phyloP scores from a whole-genome alignment of 352 stramenopile species.

The Phytopythium vexans region DNA sequence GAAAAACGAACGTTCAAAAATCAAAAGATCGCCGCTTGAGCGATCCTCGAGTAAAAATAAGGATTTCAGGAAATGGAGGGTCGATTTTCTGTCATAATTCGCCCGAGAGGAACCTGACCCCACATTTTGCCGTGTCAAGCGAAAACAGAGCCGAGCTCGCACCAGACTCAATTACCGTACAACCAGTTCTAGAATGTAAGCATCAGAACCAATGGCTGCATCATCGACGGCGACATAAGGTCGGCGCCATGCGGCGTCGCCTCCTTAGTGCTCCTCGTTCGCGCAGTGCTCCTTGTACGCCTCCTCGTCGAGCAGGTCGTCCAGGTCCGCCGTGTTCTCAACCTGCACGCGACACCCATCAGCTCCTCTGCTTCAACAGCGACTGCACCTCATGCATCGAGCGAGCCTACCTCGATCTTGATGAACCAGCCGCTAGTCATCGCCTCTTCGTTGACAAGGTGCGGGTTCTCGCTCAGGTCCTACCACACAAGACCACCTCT shows the following conservation, averaged over 20 bases:
- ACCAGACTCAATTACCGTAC: too few relatives aligned
- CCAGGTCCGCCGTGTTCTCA: conserved; percentile 64
- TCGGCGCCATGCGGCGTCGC: not conserved
- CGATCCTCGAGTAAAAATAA: too few relatives aligned
- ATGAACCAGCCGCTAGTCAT: conserved; percentile 88
- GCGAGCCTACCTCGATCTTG: conserved; percentile 74
- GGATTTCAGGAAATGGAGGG: too few relatives aligned
- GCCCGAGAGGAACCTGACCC: too few relatives aligned
- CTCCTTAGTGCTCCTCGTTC: conserved; percentile 72
- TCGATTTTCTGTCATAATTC: too few relatives aligned
- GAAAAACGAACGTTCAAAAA: too few relatives aligned
- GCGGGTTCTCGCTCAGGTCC: conserved; percentile 74
- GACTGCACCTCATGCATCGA: not conserved
- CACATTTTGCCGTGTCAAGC: too few relatives aligned
- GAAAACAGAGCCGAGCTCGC: too few relatives aligned
- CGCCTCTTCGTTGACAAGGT: conserved; percentile 87
- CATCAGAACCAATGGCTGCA: too few relatives aligned
- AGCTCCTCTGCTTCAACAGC: not conserved
- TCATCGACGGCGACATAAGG: too few relatives aligned
- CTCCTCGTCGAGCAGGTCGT: conserved; percentile 77
- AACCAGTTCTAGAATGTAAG: too few relatives aligned
- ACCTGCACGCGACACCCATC: conserved; percentile 24
- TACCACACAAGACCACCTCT: conserved; percentile 13
- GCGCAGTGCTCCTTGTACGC: conserved; percentile 86
- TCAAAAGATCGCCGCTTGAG: too few relatives aligned